phyloP scores from a whole-genome alignment of 371 early-diverging fungal genomes.

The Mortierella sp. region DNA sequence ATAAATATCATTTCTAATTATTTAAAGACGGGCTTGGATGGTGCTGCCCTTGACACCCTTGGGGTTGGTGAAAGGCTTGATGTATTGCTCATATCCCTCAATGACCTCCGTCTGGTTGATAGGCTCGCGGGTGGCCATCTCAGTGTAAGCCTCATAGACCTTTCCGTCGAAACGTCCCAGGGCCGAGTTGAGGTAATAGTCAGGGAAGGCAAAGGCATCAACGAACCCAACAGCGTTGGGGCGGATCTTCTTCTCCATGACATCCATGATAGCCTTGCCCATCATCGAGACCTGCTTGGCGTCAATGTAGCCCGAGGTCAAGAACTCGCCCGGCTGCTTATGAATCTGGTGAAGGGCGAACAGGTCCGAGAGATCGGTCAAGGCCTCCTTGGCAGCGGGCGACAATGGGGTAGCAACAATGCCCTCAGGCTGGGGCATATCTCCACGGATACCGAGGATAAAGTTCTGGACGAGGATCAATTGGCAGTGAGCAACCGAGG shows the following conservation, averaged over 20 bases:
- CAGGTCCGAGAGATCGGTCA: conserved; percentile 66
- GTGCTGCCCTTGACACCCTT: conserved; percentile 35
- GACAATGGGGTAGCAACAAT: conserved; percentile 72
- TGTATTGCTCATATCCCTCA: conserved; percentile 68
- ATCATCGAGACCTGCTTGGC: conserved; percentile 69
- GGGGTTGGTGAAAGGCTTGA: conserved; percentile 64
- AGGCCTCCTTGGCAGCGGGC: conserved; percentile 68
- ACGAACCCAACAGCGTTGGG: conserved; percentile 80
- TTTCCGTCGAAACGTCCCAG: conserved; percentile 83
- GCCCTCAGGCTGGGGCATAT: conserved; percentile 64
- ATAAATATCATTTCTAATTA: not conserved
- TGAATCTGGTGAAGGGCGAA: conserved; percentile 77
- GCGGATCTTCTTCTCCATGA: conserved; percentile 71
- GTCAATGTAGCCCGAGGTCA: conserved; percentile 65
- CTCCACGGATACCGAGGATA: conserved; percentile 65
- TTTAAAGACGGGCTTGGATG: conserved; percentile 48
- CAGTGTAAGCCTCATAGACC: conserved; percentile 78
- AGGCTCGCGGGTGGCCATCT: conserved; percentile 81
- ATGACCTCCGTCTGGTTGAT: conserved; percentile 71
- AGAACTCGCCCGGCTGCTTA: conserved; percentile 76
- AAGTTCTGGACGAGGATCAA: conserved; percentile 69
- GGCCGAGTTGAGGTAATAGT: conserved; percentile 78
- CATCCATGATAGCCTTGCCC: conserved; percentile 62
- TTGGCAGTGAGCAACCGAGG: conserved; percentile 76
- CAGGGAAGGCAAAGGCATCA: conserved; percentile 82